Conservation (phyloP, 345 rosid genomes). For the Heritiera fomes region DNA sequence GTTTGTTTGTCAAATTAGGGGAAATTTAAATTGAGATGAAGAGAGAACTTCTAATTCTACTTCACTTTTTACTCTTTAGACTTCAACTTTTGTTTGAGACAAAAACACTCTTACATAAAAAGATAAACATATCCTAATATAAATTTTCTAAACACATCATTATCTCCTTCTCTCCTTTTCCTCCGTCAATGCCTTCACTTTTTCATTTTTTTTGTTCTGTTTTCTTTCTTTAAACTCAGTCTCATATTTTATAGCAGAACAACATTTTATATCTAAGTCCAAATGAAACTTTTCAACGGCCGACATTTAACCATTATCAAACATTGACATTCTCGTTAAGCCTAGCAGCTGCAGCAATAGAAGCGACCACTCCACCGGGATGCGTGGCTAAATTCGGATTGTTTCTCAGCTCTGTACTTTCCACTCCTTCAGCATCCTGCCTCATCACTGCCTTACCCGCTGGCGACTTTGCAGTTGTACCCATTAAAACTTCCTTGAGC, state of each 20-base stretch:
- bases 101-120: too few relatives aligned
- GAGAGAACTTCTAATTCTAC: too few relatives aligned
- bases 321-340: constrained; percentile 44
- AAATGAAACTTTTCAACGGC: not conserved
- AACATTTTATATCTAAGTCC: not conserved
- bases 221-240: not conserved
- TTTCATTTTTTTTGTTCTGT: too few relatives aligned
- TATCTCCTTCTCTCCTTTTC: too few relatives aligned
- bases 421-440: constrained; percentile 70
- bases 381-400: constrained; percentile 43
- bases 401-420: constrained; percentile 64
- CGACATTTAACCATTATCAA: not conserved
- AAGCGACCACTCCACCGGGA: constrained; percentile 69
- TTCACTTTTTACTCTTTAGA: too few relatives aligned
- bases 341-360: constrained; percentile 67
- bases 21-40: too few relatives aligned
- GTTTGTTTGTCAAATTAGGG: too few relatives aligned
- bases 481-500: constrained; percentile 50
- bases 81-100: too few relatives aligned
- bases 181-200: too few relatives aligned
- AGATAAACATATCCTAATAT: too few relatives aligned
- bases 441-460: constrained; percentile 65
- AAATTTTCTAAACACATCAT: too few relatives aligned
- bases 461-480: constrained; percentile 45
- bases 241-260: not conserved